Percentiles rank a stretch among this genome's conserved stretches.
Evolutionary conservation across 257 asterid species (phyloP).

Genomic region (Jasminum sambac): DNA sequence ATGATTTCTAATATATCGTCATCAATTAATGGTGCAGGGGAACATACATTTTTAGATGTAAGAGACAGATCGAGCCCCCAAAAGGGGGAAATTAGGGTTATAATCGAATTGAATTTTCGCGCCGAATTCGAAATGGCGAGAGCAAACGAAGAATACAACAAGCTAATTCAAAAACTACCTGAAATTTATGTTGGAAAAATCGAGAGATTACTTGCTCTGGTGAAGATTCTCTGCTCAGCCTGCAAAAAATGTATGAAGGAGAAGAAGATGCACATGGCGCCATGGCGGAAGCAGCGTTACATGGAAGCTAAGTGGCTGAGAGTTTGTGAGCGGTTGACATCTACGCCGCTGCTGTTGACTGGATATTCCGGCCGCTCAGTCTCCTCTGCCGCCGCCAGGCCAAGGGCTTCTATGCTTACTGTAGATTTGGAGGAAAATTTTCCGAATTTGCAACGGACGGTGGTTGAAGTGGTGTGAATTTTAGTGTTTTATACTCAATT

Average conservation of each 20-base stretch:
- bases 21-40: constrained; percentile 50
- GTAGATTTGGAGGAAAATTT: constrained; percentile 60
- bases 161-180: constrained; percentile 52
- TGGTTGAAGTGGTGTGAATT: constrained; percentile 66
- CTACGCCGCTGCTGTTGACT: constrained; percentile 32
- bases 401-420: constrained; percentile 66
- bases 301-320: constrained; percentile 94
- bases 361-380: constrained; percentile 34
- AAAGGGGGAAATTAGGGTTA: constrained; percentile 59
- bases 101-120: constrained; percentile 68
- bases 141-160: constrained; percentile 67
- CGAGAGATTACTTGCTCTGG: constrained; percentile 57
- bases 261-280: constrained; percentile 88
- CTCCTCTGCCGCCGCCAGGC: constrained; percentile 40
- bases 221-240: constrained; percentile 65
- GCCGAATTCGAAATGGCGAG: constrained; percentile 87
- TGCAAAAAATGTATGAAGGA: constrained; percentile 90
- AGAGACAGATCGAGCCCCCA: constrained; percentile 57
- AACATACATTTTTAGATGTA: constrained; percentile 81
- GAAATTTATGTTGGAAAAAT: constrained; percentile 74
- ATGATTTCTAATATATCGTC: no score
- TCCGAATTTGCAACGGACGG: constrained; percentile 45
- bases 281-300: constrained; percentile 87
- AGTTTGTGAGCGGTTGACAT: constrained; percentile 40
- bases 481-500: neutral